Evolutionary conservation across 2,329 filamentous ascomycete genomes (phyloP).

Genomic region (Pseudogymnoascus sp.): DNA sequence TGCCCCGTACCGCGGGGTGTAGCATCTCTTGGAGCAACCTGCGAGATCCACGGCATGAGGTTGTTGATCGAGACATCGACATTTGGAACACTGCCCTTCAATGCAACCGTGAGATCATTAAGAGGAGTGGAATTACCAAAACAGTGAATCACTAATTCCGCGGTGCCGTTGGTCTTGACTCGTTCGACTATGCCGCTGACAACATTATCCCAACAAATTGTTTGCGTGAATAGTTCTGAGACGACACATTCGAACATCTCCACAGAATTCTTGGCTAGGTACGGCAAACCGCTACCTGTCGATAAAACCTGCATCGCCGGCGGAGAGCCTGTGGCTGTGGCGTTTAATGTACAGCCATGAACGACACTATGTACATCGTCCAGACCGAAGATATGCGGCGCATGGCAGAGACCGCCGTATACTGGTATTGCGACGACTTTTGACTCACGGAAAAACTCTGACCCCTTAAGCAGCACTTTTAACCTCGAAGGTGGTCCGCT

Average conservation of each 20-base stretch:
- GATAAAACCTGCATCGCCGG: background rate
- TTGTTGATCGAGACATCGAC: background rate
- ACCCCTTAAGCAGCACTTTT: background rate
- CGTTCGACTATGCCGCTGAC: background rate
- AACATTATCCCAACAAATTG: background rate
- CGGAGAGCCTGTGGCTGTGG: background rate
- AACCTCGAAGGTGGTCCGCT: background rate
- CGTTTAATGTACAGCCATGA: background rate
- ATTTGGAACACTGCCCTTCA: background rate
- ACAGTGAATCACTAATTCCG: background rate
- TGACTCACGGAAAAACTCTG: background rate
- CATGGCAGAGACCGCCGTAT: background rate
- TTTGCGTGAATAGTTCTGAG: background rate
- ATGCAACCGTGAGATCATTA: background rate
- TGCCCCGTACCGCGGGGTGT: conserved; percentile 30
- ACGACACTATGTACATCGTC: background rate
- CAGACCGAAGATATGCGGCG: background rate
- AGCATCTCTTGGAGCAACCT: background rate
- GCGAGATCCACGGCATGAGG: background rate
- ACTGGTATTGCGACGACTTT: background rate
- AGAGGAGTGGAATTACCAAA: background rate
- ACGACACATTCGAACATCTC: background rate
- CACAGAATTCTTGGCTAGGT: background rate
- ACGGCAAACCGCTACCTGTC: background rate
- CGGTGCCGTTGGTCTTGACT: background rate